Evolutionary conservation across 331 rosid genomes (phyloP).

Genomic region (Phaseolus coccineus): DNA sequence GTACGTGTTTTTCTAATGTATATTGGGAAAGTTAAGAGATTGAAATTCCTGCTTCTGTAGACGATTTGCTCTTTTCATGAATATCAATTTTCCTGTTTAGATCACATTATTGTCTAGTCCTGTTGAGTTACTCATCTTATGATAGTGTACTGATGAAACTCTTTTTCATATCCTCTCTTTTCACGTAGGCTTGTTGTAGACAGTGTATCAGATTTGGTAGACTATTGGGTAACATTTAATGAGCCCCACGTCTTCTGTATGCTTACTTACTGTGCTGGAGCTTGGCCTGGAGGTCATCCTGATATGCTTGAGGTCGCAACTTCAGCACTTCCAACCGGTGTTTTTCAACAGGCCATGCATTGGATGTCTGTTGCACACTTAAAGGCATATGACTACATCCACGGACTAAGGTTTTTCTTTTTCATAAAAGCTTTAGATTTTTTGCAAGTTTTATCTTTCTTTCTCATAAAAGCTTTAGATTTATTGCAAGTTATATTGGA

Average conservation of each 20-base stretch:
- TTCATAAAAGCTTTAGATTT: conserved; percentile 43
- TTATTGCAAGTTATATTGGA: conserved; percentile 25
- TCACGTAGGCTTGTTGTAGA: conserved; percentile 84
- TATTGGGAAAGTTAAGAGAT: conserved; percentile 24
- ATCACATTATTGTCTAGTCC: not conserved
- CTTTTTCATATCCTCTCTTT: conserved; percentile 32
- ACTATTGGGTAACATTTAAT: conserved; percentile 93
- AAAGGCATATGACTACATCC: conserved; percentile 89
- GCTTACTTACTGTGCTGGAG: conserved; percentile 94
- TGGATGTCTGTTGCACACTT: conserved; percentile 93
- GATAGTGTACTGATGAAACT: not conserved
- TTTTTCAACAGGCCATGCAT: conserved; percentile 94
- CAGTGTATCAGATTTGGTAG: conserved; percentile 73
- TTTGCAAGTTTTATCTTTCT: conserved; percentile 31
- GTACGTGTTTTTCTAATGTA: not conserved
- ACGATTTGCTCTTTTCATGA: not conserved
- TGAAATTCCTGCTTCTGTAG: not conserved
- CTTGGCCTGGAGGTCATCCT: conserved; percentile 99
- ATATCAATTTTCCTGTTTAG: conserved; percentile 5
- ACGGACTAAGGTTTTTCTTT: conserved; percentile 68
- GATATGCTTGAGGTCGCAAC: conserved; percentile 95
- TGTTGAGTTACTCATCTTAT: not conserved
- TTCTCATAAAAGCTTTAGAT: conserved; percentile 45
- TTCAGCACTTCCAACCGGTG: conserved; percentile 92
- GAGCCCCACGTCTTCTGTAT: conserved; percentile 93